phyloP scores from a whole-genome alignment of 371 early-diverging fungal species.

The Mucor lusitanicus region DNA sequence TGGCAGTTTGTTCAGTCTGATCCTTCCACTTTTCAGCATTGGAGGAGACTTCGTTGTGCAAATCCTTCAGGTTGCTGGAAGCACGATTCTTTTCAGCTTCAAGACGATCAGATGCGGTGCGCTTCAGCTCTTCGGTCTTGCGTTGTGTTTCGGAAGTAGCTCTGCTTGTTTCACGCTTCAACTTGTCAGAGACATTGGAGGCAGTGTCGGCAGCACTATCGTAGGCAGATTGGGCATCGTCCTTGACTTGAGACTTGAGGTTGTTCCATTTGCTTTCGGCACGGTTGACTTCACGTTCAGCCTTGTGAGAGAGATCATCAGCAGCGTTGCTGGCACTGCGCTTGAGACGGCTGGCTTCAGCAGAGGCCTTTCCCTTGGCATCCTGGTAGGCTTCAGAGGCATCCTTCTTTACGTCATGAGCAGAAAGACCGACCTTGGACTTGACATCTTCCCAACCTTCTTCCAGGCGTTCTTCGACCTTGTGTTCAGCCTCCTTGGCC shows the following conservation, averaged over 20 bases:
- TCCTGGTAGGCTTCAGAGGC: constrained; percentile 11
- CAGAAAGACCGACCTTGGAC: background rate
- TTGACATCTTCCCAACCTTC: constrained; percentile 14
- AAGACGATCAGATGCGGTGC: background rate
- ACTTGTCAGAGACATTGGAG: background rate
- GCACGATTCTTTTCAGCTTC: constrained; percentile 8
- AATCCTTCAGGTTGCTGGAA: background rate
- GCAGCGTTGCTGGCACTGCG: background rate
- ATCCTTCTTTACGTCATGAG: constrained; percentile 6
- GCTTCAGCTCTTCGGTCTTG: constrained; percentile 9
- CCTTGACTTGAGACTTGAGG: constrained; percentile 10
- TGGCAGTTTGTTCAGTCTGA: constrained; percentile 13
- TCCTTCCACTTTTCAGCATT: constrained; percentile 15
- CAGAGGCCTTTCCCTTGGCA: constrained; percentile 6
- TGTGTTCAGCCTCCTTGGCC: constrained; percentile 1
- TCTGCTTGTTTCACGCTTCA: constrained; percentile 17
- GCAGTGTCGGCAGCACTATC: constrained; percentile 9
- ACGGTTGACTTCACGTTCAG: constrained; percentile 9
- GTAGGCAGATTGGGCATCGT: constrained; percentile 10
- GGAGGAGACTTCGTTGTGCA: background rate
- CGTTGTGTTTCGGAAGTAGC: constrained; percentile 3
- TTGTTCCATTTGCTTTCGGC: constrained; percentile 13
- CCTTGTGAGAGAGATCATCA: constrained; percentile 1
- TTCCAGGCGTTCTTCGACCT: background rate
- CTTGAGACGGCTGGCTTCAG: constrained; percentile 15